Evolutionary conservation across 495 filamentous ascomycete genomes (phyloP).

Genomic region (Neurospora sp.): DNA sequence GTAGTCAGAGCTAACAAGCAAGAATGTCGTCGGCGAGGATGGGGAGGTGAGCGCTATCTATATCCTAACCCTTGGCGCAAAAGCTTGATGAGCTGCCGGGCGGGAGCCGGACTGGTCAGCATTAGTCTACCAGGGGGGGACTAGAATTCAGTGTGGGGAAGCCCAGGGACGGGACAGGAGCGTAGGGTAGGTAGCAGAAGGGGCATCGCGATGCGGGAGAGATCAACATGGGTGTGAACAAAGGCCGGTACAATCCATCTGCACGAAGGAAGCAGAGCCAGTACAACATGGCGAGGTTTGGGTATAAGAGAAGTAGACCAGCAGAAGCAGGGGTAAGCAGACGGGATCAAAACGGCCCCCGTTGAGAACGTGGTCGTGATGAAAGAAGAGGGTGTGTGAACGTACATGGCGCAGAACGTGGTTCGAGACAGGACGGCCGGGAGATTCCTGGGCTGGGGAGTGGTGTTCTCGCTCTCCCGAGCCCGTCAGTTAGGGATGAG

Average conservation of each 20-base stretch:
- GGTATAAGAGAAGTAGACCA: slow-evolving; percentile 17
- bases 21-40: slow-evolving; percentile 27
- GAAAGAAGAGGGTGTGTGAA: slow-evolving; percentile 20
- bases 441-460: neutral
- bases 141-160: slow-evolving; percentile 31
- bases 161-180: slow-evolving; percentile 31
- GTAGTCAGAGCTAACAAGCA: slow-evolving; percentile 24
- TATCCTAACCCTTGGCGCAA: slow-evolving; percentile 29
- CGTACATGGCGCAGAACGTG: slow-evolving; percentile 16
- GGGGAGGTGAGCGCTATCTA: slow-evolving; percentile 27
- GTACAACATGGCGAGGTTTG: slow-evolving; percentile 31
- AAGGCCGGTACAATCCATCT: slow-evolving; percentile 24
- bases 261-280: slow-evolving; percentile 26
- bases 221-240: slow-evolving; percentile 33
- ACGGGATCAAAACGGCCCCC: slow-evolving; percentile 19
- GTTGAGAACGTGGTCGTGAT: slow-evolving; percentile 19
- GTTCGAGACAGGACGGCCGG: slow-evolving; percentile 3
- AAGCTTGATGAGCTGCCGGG: slow-evolving; percentile 22
- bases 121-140: slow-evolving; percentile 38
- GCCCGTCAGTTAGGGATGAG: slow-evolving; percentile 6
- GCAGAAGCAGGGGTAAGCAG: slow-evolving; percentile 14
- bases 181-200: slow-evolving; percentile 32
- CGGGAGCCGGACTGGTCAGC: slow-evolving; percentile 22
- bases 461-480: slow-evolving; percentile 10
- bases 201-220: slow-evolving; percentile 27